phyloP scores from a whole-genome alignment of 2,329 filamentous ascomycete species.

The Lecanosticta acicola region DNA sequence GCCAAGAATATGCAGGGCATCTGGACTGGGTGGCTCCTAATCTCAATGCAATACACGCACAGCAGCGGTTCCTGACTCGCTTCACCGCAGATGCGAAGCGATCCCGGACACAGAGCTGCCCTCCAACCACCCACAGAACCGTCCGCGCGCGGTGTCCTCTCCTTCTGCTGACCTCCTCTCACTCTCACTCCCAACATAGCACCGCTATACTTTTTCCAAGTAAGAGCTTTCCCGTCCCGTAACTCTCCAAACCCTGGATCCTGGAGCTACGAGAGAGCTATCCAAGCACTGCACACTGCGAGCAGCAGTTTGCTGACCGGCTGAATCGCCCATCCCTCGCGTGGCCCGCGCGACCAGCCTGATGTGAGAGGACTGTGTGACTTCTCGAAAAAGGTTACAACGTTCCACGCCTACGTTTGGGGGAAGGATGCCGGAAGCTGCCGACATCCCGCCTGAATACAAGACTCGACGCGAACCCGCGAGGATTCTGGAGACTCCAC shows the following conservation, averaged over 20 bases:
- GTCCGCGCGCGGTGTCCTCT: no score
- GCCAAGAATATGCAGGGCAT: constrained; percentile 1
- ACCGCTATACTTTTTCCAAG: no score
- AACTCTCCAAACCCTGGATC: constrained; percentile 3
- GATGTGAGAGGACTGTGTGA: neutral
- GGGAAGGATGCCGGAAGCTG: neutral
- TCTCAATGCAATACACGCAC: neutral
- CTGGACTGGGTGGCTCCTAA: neutral
- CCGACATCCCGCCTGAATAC: constrained; percentile 1
- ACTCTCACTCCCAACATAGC: no score
- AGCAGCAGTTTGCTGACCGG: neutral
- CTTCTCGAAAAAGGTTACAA: neutral
- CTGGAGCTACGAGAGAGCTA: constrained; percentile 5
- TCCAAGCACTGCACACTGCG: no score
- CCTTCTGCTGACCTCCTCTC: no score
- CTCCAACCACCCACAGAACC: no score
- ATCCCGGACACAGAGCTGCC: neutral
- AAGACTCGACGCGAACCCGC: neutral
- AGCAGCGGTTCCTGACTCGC: constrained; percentile 6
- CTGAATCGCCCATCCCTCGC: neutral
- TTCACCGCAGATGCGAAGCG: constrained; percentile 1
- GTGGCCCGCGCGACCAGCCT: no score
- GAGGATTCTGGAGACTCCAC: neutral
- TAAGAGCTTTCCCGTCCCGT: no score
- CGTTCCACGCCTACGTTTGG: neutral